phyloP scores from a whole-genome alignment of 768 basidiomycete species.

The Kockovaella imperatae region DNA sequence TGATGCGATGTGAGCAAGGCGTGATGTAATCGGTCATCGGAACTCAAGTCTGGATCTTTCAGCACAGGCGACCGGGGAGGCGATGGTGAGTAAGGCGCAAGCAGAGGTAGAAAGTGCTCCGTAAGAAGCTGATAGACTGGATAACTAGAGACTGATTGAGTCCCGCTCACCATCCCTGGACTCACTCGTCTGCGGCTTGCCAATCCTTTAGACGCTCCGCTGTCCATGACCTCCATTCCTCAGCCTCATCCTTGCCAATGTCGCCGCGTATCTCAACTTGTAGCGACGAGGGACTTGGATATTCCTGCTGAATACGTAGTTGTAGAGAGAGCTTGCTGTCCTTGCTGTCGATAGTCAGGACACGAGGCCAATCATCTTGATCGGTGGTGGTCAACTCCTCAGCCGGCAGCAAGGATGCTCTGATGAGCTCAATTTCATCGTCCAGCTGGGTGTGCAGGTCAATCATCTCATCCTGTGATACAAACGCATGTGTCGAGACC shows the following conservation, averaged over 20 bases:
- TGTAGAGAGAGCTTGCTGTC: constrained; percentile 29
- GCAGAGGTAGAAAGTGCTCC: constrained; percentile 53
- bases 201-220: constrained; percentile 27
- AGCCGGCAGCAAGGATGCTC: constrained; percentile 57
- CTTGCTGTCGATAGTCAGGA: constrained; percentile 23
- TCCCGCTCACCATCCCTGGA: neutral
- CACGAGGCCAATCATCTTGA: constrained; percentile 9
- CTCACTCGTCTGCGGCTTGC: constrained; percentile 31
- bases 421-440: constrained; percentile 55
- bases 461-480: neutral
- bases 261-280: constrained; percentile 21
- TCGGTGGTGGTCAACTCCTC: constrained; percentile 45
- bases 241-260: constrained; percentile 38
- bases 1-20: constrained; percentile 67
- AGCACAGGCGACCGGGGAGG: neutral
- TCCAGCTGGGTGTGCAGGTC: too few relatives aligned
- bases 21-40: constrained; percentile 47
- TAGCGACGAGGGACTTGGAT: constrained; percentile 28
- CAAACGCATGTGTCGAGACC: neutral
- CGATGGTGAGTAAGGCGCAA: constrained; percentile 32
- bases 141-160: constrained; percentile 50
- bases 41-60: neutral
- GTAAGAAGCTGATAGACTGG: constrained; percentile 58
- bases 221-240: constrained; percentile 27
- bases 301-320: constrained; percentile 14